Conservation (phyloP, 352 stramenopile species). For the Pythium angustatum region DNA sequence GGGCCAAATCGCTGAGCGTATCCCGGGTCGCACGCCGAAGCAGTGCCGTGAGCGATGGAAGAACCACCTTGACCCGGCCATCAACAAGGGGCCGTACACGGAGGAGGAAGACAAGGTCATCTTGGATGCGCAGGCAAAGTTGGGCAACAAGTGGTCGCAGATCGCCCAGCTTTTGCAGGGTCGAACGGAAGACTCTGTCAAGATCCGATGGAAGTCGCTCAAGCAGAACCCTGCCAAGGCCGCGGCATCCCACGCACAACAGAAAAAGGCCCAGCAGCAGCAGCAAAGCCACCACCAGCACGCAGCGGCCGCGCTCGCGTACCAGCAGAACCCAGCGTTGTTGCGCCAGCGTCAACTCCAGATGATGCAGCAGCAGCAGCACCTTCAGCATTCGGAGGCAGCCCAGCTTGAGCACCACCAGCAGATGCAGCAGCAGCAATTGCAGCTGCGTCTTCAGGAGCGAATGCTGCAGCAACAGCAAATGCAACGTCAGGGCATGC, state of each 20-base stretch:
- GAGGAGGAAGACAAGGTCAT: conserved; percentile 95
- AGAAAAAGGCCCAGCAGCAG: conserved; percentile 80
- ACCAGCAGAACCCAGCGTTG: conserved; percentile 58
- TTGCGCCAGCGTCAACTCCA: conserved; percentile 71
- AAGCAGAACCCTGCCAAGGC: conserved; percentile 86
- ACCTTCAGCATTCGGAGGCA: conserved; percentile 63
- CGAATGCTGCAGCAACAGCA: conserved; percentile 32
- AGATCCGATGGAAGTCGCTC: conserved; percentile 91
- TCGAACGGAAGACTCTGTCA: conserved; percentile 92
- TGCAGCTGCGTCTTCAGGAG: conserved; percentile 44
- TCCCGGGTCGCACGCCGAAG: conserved; percentile 92
- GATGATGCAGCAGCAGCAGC: conserved; percentile 72
- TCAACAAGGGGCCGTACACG: conserved; percentile 95
- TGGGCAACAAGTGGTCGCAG: conserved; percentile 96
- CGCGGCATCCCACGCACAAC: conserved; percentile 68
- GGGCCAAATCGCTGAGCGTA: conserved; percentile 90
- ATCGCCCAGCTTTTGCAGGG: conserved; percentile 93
- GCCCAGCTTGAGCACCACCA: conserved; percentile 74
- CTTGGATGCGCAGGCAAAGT: conserved; percentile 83
- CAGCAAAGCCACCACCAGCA: conserved; percentile 49
- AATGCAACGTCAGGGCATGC: conserved; percentile 20
- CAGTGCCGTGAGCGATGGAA: conserved; percentile 92
- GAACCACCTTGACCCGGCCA: conserved; percentile 87
- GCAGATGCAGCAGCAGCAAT: conserved; percentile 60
- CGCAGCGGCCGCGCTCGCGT: conserved; percentile 41